Percentiles rank a stretch among this genome's conserved stretches.
Evolutionary conservation across 1,284 basidiomycete species (phyloP).

Genomic region (Cerrena zonata): DNA sequence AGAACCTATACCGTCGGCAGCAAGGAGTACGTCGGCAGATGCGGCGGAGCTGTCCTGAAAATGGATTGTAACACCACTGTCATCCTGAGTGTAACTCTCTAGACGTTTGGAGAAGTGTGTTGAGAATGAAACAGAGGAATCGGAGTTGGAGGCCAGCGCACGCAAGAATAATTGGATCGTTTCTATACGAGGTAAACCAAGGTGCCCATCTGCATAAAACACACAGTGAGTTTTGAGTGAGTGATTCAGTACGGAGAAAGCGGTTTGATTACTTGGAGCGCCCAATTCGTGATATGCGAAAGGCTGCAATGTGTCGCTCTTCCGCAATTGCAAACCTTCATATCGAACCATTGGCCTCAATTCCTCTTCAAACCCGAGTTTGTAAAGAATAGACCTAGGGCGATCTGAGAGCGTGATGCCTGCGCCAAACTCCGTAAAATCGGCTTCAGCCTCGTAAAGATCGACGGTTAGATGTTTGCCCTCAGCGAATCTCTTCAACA

Average conservation of each 20-base stretch:
- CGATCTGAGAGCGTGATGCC: constrained; percentile 3
- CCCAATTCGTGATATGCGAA: no score
- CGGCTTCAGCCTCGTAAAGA: constrained; percentile 3
- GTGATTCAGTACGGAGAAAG: no score
- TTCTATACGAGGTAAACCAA: no score
- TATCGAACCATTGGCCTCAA: not conserved
- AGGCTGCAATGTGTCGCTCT: not conserved
- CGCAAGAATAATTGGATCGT: no score
- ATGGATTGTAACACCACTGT: constrained; percentile 18
- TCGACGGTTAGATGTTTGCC: not conserved
- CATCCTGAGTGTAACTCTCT: not conserved
- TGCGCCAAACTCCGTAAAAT: constrained; percentile 1
- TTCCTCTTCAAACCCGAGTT: constrained; percentile 1
- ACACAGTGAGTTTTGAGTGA: no score
- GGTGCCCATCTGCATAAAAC: no score
- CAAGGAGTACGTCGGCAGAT: constrained; percentile 38
- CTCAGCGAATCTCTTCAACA: constrained; percentile 2
- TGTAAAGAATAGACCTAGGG: not conserved
- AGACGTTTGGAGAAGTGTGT: not conserved
- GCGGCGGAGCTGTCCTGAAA: constrained; percentile 35
- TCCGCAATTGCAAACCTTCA: not conserved
- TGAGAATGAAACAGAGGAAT: no score
- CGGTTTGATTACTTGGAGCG: no score
- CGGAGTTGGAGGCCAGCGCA: no score
- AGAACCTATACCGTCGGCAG: constrained; percentile 41